Conservation (phyloP, 352 stramenopile species). For the Phytophthora melonis region DNA sequence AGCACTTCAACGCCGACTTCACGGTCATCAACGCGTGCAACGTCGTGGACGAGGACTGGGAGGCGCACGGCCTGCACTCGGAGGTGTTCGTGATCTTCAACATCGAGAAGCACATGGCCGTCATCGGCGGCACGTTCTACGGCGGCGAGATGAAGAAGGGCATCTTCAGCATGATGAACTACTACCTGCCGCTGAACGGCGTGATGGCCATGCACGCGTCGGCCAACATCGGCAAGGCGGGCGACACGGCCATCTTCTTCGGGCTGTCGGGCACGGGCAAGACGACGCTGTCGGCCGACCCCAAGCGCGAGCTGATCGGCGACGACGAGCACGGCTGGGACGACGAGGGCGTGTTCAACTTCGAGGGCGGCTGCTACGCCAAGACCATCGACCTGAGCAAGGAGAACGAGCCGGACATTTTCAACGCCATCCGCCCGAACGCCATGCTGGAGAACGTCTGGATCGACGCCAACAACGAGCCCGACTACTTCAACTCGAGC, state of each 20-base stretch:
- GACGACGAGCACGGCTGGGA: constrained; percentile 98
- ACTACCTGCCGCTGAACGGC: constrained; percentile 95
- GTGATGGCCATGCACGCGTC: constrained; percentile 99
- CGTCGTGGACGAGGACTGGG: constrained; percentile 94
- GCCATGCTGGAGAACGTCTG: constrained; percentile 98
- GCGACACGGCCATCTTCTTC: constrained; percentile 98
- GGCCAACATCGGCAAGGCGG: constrained; percentile 96
- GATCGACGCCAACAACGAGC: constrained; percentile 79
- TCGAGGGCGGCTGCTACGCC: constrained; percentile 99
- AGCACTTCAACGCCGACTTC: constrained; percentile 96
- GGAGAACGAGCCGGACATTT: constrained; percentile 98
- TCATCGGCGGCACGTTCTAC: constrained; percentile 98
- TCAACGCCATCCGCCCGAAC: constrained; percentile 96
- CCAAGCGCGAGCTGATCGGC: constrained; percentile 81
- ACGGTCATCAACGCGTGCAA: constrained; percentile 98
- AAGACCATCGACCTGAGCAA: constrained; percentile 98
- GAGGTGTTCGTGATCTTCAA: constrained; percentile 98
- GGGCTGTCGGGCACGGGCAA: constrained; percentile 94
- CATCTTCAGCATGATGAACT: constrained; percentile 99
- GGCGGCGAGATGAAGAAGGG: constrained; percentile 99
- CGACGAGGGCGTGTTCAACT: constrained; percentile 99
- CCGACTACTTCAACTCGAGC: constrained; percentile 96
- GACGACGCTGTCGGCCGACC: constrained; percentile 93
- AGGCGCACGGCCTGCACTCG: constrained; percentile 94
- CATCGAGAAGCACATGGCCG: constrained; percentile 95